Evolutionary conservation across 441 rosid species (phyloP).

Genomic region (Mallotus japonicus): DNA sequence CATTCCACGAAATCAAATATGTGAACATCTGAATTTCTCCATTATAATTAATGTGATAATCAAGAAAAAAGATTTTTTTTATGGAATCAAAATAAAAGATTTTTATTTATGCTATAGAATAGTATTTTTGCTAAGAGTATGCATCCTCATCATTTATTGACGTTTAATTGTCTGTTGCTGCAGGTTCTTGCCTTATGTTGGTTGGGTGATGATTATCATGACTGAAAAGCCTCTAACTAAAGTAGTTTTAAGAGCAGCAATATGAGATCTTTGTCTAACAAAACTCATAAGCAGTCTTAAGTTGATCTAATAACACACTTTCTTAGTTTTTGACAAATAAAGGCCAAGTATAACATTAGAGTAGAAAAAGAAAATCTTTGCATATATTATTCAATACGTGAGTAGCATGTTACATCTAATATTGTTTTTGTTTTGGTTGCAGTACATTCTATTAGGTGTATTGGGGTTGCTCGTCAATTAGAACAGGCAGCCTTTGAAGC

Average conservation of each 20-base stretch:
- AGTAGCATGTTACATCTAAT: not conserved
- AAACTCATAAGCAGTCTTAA: not conserved
- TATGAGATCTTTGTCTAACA: not conserved
- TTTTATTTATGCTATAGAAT: not conserved
- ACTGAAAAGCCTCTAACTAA: slow-evolving; percentile 60
- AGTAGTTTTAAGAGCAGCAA: slow-evolving; percentile 27
- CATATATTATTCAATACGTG: too few species aligned
- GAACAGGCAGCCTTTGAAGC: slow-evolving; percentile 42
- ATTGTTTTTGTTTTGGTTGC: slow-evolving; percentile 21
- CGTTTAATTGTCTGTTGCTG: not conserved
- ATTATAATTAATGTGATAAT: not conserved
- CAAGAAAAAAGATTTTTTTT: too few species aligned
- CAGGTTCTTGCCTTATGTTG: slow-evolving; percentile 60
- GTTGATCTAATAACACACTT: not conserved
- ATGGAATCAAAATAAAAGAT: not conserved
- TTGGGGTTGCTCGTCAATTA: slow-evolving; percentile 43
- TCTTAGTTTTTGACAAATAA: too few species aligned
- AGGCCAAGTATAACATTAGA: too few species aligned
- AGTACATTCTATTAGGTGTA: slow-evolving; percentile 42
- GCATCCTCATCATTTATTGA: not conserved
- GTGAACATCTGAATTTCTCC: not conserved
- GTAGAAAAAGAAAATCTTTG: too few species aligned
- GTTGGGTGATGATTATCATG: slow-evolving; percentile 61
- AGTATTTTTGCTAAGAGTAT: not conserved
- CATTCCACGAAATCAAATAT: not conserved